phyloP scores from a whole-genome alignment of 208 protist genomes.

The Leishmania lainsoni region DNA sequence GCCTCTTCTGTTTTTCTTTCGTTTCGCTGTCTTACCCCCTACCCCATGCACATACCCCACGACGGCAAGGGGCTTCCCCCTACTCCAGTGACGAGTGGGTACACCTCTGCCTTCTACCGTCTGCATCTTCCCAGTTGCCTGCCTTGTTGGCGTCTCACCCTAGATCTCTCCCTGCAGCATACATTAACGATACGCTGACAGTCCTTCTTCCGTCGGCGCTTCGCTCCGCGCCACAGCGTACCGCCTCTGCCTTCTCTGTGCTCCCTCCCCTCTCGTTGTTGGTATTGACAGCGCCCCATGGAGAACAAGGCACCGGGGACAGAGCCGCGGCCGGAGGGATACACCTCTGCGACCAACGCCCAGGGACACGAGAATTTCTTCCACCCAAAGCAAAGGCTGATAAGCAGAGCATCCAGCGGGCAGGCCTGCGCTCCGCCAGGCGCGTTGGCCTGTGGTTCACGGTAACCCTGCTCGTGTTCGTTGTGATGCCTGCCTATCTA shows the following conservation, averaged over 20 bases:
- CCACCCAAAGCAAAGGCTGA: constrained; percentile 50
- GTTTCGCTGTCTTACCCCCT: constrained; percentile 9
- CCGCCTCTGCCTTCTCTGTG: not conserved
- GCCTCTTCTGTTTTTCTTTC: not conserved
- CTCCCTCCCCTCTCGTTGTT: not conserved
- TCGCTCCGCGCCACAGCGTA: not conserved
- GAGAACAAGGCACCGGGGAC: constrained; percentile 86
- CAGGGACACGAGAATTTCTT: constrained; percentile 80
- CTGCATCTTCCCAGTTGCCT: not conserved
- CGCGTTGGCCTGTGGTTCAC: constrained; percentile 61
- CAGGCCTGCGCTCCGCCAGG: constrained; percentile 62
- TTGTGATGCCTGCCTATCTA: constrained; percentile 62
- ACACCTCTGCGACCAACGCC: constrained; percentile 43
- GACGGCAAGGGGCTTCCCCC: not conserved
- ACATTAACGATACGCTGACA: not conserved
- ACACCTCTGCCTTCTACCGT: not conserved
- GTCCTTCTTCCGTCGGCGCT: not conserved
- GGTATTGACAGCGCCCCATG: constrained; percentile 33
- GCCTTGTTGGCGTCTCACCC: not conserved
- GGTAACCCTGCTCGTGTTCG: constrained; percentile 41
- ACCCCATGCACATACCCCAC: not conserved
- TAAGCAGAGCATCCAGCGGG: constrained; percentile 74
- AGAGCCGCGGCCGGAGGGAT: constrained; percentile 59
- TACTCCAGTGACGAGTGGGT: not conserved
- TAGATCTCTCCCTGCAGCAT: not conserved